Base-by-base conservation (phyloP, 2,329 filamentous ascomycete species). In the Hypoxylon sp. region DNA sequence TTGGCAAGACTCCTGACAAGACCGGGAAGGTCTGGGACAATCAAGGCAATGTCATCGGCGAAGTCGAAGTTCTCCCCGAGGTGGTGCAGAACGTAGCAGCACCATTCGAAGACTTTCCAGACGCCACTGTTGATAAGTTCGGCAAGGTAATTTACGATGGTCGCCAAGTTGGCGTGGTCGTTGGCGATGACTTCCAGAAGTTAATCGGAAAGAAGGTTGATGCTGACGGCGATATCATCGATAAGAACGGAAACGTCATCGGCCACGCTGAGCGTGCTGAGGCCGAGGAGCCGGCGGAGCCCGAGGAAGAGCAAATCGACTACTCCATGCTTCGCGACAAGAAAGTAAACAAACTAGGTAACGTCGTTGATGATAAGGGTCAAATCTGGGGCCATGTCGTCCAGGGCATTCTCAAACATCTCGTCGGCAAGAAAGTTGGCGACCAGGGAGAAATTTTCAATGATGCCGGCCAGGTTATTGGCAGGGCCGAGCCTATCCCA, bases 381-480 rank as follows among this genome's bases (percentile, higher is more conserved):
- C 81, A 85, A 45, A 74, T 87, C 2, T 80, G 92, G 70, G 91
- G 89, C 14, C 88, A 87, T 49, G 82, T 93, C 11, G 79, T 87
- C 34, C 85, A 90, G 71, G 91, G 91, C 38, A 86, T 89, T 14
- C 72, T 87, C 17, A 87, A 90, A 78, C 83, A 90, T 68, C 84
- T 93, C 5, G 78, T 89, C 32, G 90, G 90, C 72, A 88, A 86
- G 74, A 86, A 87, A 74, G 82, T 88, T 34, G 90, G 92, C 68
- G 87, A 87, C 59, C 80, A 91, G 36, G 91, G 91, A 48, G 84
- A 90, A 70, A 90, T 93, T 80, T 93, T 89, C 87, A 89, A 89
- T 74, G 90, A 92, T 67, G 83, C 83, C 5, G 91, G 91, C 66
- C 87, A 92, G 76, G 82, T 91, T 38, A 86, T 93, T 55, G 91